Base-by-base conservation (phyloP, 305 asterid species). In the Stenogyne calaminthoides region DNA sequence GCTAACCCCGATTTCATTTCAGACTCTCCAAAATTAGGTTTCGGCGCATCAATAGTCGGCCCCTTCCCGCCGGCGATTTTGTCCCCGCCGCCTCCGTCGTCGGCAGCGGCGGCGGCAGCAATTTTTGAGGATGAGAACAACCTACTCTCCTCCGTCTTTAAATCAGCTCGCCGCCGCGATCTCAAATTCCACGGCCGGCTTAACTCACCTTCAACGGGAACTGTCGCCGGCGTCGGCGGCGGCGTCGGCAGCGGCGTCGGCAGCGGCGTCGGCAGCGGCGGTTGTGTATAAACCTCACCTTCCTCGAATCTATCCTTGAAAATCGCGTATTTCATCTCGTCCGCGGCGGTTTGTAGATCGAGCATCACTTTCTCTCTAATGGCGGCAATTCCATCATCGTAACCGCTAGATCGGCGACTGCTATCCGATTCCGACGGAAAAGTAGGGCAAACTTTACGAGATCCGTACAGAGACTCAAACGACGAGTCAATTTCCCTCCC, bases 151-250 rank as follows among this genome's bases (percentile, higher is more conserved):
- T 6, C 8, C 60, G 32, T 9, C 29, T 54, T 54, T 8, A 20
- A 54, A 54, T 18, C 27, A 54, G 60, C 60, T 54, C 60, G 27
- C n/a, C 60, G 27, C n/a, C 60, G 60, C 60, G 60, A 19, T 19
- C 60, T 54, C 60, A 54, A 54, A 54, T 54, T 54, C 60, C 60
- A 54, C 60, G 60, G 60, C 32, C 60, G 60, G 60, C 6, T 54
- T 8, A 54, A 54, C 14, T 54, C 60, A 20, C 60, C 9, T 7
- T 18, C 60, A 6, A 9, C 54, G 18, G 54, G 3, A 4, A 16
- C 7, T 7, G n/a, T n/a, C n/a, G 32, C 11, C 9, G 59, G 0
- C 0, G 60, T 7, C 27, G 58, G 22, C 25, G 25, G 27, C 25
- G 57, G 25, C 25, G 57, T 7, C 18, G 16, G 57, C 25, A 3